These are phyloP conservation scores for Didymella exigua DNA, from an alignment of 2,329 filamentous ascomycete genomes.

Conservation along the genomic window DNA sequence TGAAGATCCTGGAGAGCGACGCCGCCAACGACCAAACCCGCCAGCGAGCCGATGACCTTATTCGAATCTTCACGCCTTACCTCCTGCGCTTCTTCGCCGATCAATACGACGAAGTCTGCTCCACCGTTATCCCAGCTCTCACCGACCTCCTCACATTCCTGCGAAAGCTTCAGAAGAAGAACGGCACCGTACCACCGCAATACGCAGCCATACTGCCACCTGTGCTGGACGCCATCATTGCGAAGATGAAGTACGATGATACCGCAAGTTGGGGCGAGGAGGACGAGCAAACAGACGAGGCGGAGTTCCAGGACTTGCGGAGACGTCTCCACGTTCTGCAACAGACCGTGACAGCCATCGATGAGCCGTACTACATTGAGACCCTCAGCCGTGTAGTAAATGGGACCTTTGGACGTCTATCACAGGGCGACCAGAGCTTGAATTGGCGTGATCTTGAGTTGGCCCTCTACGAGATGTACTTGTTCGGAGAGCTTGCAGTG, in stretches of 20 bases:
- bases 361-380: slow-evolving; percentile 86
- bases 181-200: slow-evolving; percentile 68
- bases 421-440: slow-evolving; percentile 71
- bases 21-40: slow-evolving; percentile 66
- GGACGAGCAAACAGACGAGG: slow-evolving; percentile 93
- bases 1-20: slow-evolving; percentile 80
- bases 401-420: slow-evolving; percentile 80
- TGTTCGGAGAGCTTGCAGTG: slow-evolving; percentile 93
- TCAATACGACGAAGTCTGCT: slow-evolving; percentile 97
- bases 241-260: slow-evolving; percentile 97
- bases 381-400: slow-evolving; percentile 87
- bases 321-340: slow-evolving; percentile 89
- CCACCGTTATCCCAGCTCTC: slow-evolving; percentile 89
- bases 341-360: slow-evolving; percentile 87
- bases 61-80: slow-evolving; percentile 83
- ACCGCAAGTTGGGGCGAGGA: slow-evolving; percentile 92
- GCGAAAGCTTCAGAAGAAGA: slow-evolving; percentile 73
- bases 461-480: slow-evolving; percentile 90
- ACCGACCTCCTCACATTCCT: slow-evolving; percentile 92
- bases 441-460: slow-evolving; percentile 96
- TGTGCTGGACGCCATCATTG: slow-evolving; percentile 87
- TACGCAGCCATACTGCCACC: slow-evolving; percentile 85
- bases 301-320: slow-evolving; percentile 93
- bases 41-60: slow-evolving; percentile 77
- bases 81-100: slow-evolving; percentile 94